Evolutionary conservation across 2,329 filamentous ascomycete species (phyloP).

Genomic region (Capronia americana): DNA sequence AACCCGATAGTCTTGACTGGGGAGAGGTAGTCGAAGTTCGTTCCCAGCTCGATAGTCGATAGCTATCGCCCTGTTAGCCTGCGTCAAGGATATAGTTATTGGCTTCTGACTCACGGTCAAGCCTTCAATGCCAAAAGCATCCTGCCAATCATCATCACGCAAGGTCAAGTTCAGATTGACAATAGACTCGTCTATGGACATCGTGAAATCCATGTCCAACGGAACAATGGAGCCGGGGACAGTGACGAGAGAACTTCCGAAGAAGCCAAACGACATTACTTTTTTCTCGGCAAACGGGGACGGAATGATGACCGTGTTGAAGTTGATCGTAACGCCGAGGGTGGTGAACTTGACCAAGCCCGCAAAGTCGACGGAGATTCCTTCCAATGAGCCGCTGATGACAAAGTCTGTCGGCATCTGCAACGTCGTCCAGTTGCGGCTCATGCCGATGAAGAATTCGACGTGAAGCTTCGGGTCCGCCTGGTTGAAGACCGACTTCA

Average conservation of each 20-base stretch:
- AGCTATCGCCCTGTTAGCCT: not conserved
- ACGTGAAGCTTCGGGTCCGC: not conserved
- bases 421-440: not conserved
- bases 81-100: not conserved
- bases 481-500: constrained; percentile 4
- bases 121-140: not conserved
- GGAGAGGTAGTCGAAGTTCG: not conserved
- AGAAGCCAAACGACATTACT: not conserved
- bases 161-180: constrained; percentile 1
- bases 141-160: not conserved
- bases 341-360: constrained; percentile 1
- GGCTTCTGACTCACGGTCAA: not conserved
- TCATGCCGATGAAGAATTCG: constrained; percentile 2
- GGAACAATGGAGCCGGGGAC: constrained; percentile 1
- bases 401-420: not conserved
- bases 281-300: not conserved
- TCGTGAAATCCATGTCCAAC: constrained; percentile 3
- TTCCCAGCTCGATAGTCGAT: not conserved
- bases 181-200: not conserved
- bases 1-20: not conserved
- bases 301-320: not conserved
- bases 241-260: not conserved
- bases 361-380: not conserved
- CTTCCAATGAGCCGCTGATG: not conserved
- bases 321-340: constrained; percentile 6